phyloP scores from a whole-genome alignment of 805 yeast species.

The Sugiyamaella marilandica region DNA sequence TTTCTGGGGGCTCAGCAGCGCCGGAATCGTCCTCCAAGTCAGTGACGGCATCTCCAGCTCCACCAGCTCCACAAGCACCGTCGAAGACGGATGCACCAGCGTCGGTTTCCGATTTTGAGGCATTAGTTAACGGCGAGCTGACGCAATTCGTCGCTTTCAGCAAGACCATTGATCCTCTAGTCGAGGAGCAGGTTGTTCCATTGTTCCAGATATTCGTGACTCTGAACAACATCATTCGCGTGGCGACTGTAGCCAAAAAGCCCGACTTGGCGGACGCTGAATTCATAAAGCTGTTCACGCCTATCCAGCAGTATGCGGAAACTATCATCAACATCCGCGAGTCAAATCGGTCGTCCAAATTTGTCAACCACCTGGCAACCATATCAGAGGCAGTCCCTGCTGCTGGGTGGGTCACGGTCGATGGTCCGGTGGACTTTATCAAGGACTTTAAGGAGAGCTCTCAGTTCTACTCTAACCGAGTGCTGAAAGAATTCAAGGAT shows the following conservation, averaged over 20 bases:
- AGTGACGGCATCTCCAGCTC: slow-evolving; percentile 17
- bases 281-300: slow-evolving; percentile 55
- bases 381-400: slow-evolving; percentile 87
- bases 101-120: slow-evolving; percentile 43
- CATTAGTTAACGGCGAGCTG: slow-evolving; percentile 47
- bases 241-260: slow-evolving; percentile 43
- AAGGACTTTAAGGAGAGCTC: slow-evolving; percentile 87
- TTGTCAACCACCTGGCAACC: slow-evolving; percentile 69
- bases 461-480: slow-evolving; percentile 90
- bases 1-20: slow-evolving; percentile 16
- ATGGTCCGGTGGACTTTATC: slow-evolving; percentile 68
- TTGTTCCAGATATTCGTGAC: slow-evolving; percentile 47
- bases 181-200: slow-evolving; percentile 43
- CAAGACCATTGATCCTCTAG: slow-evolving; percentile 48
- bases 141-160: slow-evolving; percentile 58
- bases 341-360: slow-evolving; percentile 60
- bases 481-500: slow-evolving; percentile 78
- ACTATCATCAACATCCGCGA: slow-evolving; percentile 66
- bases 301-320: slow-evolving; percentile 59
- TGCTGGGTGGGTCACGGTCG: slow-evolving; percentile 82
- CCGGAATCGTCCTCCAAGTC: slow-evolving; percentile 15
- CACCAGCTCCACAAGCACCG: slow-evolving; percentile 16
- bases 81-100: slow-evolving; percentile 16
- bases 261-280: slow-evolving; percentile 55
- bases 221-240: slow-evolving; percentile 48